phyloP scores from a whole-genome alignment of 345 rosid species.

The Alliaria petiolata region DNA sequence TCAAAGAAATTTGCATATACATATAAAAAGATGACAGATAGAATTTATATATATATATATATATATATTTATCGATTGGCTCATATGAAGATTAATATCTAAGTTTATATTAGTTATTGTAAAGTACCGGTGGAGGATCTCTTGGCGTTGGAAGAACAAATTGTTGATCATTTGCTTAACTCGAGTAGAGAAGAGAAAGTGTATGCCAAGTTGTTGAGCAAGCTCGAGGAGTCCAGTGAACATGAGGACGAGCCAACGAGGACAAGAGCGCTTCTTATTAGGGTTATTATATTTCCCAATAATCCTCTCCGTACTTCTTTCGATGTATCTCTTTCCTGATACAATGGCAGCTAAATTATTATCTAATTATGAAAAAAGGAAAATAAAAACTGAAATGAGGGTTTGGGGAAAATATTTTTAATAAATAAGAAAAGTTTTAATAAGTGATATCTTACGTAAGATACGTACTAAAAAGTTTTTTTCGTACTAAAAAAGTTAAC shows the following conservation, averaged over 20 bases:
- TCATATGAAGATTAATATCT: not conserved
- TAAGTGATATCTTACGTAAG: not conserved
- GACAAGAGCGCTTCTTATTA: slow-evolving; percentile 8
- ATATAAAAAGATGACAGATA: not conserved
- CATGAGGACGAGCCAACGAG: slow-evolving; percentile 53
- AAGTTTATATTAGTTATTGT: not conserved
- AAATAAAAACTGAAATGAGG: not conserved
- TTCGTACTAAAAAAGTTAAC: too few species aligned
- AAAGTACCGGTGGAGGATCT: slow-evolving; percentile 41
- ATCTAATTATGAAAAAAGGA: not conserved
- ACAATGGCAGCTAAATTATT: not conserved
- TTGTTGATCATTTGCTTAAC: not conserved
- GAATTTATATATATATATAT: too few species aligned
- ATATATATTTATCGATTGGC: not conserved
- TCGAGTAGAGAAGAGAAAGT: slow-evolving; percentile 20
- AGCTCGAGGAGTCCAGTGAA: slow-evolving; percentile 50
- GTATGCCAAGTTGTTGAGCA: slow-evolving; percentile 34
- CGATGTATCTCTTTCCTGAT: slow-evolving; percentile 41
- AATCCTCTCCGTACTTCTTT: slow-evolving; percentile 28
- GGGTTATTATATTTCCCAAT: slow-evolving; percentile 11
- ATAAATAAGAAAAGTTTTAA: not conserved
- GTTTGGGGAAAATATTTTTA: not conserved
- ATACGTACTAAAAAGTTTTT: not conserved
- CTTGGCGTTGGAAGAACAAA: slow-evolving; percentile 29
- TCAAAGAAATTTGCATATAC: not conserved